A percentile compares a stretch with the other conserved stretches of the same genome.
phyloP scores from a whole-genome alignment of 1,284 basidiomycete species.

The Rugosomyces carneus region DNA sequence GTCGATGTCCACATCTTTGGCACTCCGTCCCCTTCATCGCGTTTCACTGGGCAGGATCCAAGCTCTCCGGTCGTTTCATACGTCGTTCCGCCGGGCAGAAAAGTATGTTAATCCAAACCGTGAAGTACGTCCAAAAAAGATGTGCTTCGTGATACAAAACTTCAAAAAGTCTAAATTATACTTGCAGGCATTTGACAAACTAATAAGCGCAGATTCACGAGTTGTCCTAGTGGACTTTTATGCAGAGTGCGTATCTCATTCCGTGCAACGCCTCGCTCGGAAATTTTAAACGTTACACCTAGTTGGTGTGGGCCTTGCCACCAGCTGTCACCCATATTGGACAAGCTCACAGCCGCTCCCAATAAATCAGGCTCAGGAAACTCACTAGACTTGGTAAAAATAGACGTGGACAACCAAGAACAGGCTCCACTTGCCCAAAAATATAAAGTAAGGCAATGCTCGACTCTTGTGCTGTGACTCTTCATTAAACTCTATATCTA shows the following conservation, averaged over 20 bases:
- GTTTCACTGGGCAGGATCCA: constrained; percentile 2
- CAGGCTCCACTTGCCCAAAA: constrained; percentile 42
- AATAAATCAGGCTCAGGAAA: constrained; percentile 47
- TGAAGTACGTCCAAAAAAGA: constrained; percentile 28
- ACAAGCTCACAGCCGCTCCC: constrained; percentile 39
- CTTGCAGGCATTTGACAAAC: constrained; percentile 45
- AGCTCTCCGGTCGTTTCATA: constrained; percentile 21
- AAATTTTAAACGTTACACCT: too few species aligned
- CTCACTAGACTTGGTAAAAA: constrained; percentile 60
- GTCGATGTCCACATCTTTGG: constrained; percentile 8
- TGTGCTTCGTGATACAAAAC: too few species aligned
- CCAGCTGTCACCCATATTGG: constrained; percentile 58
- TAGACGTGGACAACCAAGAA: constrained; percentile 57
- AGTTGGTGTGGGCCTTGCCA: constrained; percentile 77
- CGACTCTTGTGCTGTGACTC: background rate
- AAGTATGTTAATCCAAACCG: constrained; percentile 26
- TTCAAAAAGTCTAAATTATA: background rate
- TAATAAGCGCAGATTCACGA: constrained; percentile 38
- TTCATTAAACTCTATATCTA: background rate
- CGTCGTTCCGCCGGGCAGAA: constrained; percentile 22
- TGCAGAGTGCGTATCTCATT: constrained; percentile 60
- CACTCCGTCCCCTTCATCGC: constrained; percentile 7
- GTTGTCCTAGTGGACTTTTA: constrained; percentile 72
- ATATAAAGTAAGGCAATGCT: constrained; percentile 38
- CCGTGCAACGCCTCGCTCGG: too few species aligned